Evolutionary conservation across 2,329 filamentous ascomycete species (phyloP).

Genomic region (Aspergillus terreus): DNA sequence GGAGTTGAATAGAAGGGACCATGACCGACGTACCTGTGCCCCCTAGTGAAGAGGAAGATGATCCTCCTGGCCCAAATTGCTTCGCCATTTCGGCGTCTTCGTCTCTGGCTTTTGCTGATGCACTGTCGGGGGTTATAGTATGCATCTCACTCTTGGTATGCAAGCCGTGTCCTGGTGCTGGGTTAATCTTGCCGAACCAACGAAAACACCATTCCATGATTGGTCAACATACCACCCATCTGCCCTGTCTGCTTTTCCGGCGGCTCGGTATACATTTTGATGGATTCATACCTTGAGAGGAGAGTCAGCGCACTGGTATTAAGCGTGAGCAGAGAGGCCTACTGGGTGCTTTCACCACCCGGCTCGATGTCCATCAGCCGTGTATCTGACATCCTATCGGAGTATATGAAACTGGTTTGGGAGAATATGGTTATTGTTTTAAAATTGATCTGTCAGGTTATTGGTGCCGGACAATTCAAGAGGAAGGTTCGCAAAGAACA

Average conservation of each 20-base stretch:
- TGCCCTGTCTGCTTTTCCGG: conserved; percentile 56
- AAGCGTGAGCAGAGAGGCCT: conserved; percentile 15
- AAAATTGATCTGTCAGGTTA: not conserved
- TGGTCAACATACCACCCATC: conserved; percentile 45
- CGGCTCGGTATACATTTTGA: conserved; percentile 47
- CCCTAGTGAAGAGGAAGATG: conserved; percentile 42
- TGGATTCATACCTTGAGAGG: conserved; percentile 52
- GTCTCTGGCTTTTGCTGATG: not conserved
- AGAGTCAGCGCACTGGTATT: too few relatives aligned
- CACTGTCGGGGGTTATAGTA: not conserved
- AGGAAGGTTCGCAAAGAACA: not conserved
- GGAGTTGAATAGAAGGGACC: conserved; percentile 26
- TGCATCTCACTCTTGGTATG: conserved; percentile 32
- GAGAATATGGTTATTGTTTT: too few relatives aligned
- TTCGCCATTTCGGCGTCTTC: conserved; percentile 54
- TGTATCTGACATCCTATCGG: conserved; percentile 44
- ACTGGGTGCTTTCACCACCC: conserved; percentile 60
- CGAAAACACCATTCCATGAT: not conserved
- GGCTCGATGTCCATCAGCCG: conserved; percentile 57
- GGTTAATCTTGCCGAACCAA: not conserved
- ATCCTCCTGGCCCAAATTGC: conserved; percentile 53
- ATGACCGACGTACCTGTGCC: conserved; percentile 36
- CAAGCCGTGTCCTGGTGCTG: conserved; percentile 1
- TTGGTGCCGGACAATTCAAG: not conserved
- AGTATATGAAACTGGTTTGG: not conserved